A percentile compares a stretch with the other conserved stretches of the same genome.
Evolutionary conservation across 1,284 basidiomycete genomes (phyloP).

Genomic region (Sphaerobolus stellatus): DNA sequence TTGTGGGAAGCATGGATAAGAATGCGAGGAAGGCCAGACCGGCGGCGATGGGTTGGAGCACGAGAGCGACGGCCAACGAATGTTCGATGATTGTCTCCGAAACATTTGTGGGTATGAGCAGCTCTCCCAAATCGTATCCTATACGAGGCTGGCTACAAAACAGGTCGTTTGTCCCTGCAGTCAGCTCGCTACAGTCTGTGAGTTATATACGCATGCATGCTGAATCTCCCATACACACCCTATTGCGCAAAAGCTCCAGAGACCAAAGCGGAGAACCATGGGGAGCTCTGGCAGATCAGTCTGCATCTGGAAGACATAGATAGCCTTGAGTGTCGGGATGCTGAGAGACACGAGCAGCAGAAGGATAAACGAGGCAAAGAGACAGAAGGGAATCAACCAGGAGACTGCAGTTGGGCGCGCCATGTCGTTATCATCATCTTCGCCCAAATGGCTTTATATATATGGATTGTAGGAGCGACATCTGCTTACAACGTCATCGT

Average conservation of each 20-base stretch:
- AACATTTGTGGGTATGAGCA: conserved; percentile 46
- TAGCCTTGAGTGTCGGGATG: conserved; percentile 66
- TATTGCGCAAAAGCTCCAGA: conserved; percentile 71
- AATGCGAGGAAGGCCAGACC: conserved; percentile 56
- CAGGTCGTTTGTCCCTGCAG: conserved; percentile 27
- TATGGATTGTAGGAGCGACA: too few relatives aligned
- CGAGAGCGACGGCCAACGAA: conserved; percentile 14
- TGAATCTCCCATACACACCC: conserved; percentile 41
- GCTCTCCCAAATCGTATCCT: conserved; percentile 49
- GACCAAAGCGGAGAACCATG: conserved; percentile 64
- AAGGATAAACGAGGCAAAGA: conserved; percentile 62
- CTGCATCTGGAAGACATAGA: conserved; percentile 63
- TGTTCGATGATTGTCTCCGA: conserved; percentile 43
- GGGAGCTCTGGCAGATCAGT: conserved; percentile 39
- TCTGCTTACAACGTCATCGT: too few relatives aligned
- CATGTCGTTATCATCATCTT: too few relatives aligned
- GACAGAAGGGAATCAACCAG: conserved; percentile 42
- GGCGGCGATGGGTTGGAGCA: conserved; percentile 55
- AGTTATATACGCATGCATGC: background rate
- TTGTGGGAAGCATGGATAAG: conserved; percentile 10
- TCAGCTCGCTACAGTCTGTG: conserved; percentile 27
- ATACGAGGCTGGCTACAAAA: conserved; percentile 58
- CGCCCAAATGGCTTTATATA: too few relatives aligned
- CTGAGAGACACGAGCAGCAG: conserved; percentile 73
- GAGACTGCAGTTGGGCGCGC: conserved; percentile 45